A percentile compares a stretch with the other conserved stretches of the same genome.
Conservation (phyloP, 495 filamentous ascomycete species). For the Penicillium atrosanguineum region DNA sequence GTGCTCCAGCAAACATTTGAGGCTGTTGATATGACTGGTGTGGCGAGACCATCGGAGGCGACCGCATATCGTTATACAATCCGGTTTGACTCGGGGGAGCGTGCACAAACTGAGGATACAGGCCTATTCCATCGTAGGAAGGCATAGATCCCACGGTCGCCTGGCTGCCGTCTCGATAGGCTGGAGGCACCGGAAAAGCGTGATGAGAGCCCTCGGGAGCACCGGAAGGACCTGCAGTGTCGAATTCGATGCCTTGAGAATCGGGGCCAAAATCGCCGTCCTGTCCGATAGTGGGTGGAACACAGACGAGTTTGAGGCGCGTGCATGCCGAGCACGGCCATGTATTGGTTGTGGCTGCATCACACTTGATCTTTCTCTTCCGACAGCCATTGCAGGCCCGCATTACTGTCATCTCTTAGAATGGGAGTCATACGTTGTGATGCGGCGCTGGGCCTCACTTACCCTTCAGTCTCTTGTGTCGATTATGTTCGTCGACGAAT, state of each 20-base stretch:
- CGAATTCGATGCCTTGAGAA: constrained; percentile 26
- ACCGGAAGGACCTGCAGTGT: constrained; percentile 20
- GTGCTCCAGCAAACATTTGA: constrained; percentile 52
- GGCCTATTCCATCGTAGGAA: constrained; percentile 36
- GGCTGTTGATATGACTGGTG: constrained; percentile 45
- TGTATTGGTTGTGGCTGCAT: constrained; percentile 95
- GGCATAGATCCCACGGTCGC: constrained; percentile 22
- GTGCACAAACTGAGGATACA: constrained; percentile 35
- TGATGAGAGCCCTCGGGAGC: constrained; percentile 30
- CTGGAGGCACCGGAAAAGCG: constrained; percentile 28
- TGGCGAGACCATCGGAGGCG: constrained; percentile 45
- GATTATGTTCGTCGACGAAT: constrained; percentile 98
- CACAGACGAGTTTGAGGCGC: constrained; percentile 87
- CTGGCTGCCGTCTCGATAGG: constrained; percentile 28
- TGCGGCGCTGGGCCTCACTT: constrained; percentile 22
- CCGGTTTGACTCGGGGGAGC: constrained; percentile 60
- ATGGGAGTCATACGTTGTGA: constrained; percentile 5
- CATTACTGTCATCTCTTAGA: constrained; percentile 66
- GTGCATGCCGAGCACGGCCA: constrained; percentile 97
- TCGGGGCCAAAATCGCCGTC: constrained; percentile 67
- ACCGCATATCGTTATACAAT: constrained; percentile 75
- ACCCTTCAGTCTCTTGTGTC: constrained; percentile 97
- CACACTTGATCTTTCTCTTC: constrained; percentile 83
- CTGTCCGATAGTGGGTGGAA: constrained; percentile 84
- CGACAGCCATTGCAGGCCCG: constrained; percentile 96